These are phyloP conservation scores for Candida ipomoeae DNA, from an alignment of 805 yeast species.

Conservation along the genomic window DNA sequence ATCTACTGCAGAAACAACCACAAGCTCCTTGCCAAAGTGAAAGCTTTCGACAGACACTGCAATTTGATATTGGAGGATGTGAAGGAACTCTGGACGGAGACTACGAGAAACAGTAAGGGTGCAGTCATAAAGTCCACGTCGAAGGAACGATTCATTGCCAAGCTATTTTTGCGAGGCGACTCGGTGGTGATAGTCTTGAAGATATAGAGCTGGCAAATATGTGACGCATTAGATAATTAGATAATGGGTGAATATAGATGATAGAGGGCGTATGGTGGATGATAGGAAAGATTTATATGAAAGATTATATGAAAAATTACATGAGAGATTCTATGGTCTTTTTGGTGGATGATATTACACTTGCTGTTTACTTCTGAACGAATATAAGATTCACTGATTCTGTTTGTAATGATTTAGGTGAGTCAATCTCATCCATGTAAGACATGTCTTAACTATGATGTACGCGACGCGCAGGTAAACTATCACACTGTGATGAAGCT, in stretches of 20 bases:
- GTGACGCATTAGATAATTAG: no score
- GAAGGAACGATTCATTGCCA: slow-evolving; percentile 72
- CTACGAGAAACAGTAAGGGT: slow-evolving; percentile 58
- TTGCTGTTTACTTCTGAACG: no score
- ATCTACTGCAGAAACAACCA: slow-evolving; percentile 92
- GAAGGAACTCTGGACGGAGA: slow-evolving; percentile 78
- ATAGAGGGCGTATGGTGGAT: no score
- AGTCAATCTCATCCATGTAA: no score
- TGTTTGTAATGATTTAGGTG: no score
- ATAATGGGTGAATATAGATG: no score
- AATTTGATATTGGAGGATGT: slow-evolving; percentile 91
- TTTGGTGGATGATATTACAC: no score
- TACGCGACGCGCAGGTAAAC: slow-evolving; percentile 4
- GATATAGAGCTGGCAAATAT: slow-evolving; percentile 16
- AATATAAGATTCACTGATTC: no score
- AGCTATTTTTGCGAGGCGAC: slow-evolving; percentile 92
- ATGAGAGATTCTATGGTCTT: no score
- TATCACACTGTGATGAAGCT: slow-evolving; percentile 20
- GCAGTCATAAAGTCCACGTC: slow-evolving; percentile 64
- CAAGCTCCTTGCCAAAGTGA: slow-evolving; percentile 82
- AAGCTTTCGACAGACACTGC: slow-evolving; percentile 94
- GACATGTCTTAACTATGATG: neutral
- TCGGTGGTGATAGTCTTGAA: slow-evolving; percentile 81
- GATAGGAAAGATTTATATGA: no score
- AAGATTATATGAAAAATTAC: no score